Evolutionary conservation across 2,329 filamentous ascomycete species (phyloP), one percentile per base, ranked within the genome.

Genomic region (Pseudogymnoascus destructans): DNA sequence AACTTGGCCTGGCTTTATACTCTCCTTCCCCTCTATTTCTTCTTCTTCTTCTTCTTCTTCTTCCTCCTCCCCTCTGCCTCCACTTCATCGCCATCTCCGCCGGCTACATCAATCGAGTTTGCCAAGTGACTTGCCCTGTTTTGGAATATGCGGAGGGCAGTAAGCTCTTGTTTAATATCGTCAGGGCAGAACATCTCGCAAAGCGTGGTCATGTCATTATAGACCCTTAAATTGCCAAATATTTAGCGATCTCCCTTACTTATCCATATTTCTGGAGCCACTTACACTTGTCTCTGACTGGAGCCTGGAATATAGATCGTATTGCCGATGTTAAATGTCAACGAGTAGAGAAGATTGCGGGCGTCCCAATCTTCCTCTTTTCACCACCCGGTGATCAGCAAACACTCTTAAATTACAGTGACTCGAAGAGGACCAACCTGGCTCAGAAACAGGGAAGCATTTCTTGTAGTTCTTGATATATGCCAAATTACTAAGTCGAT

Each of bases 361-460:
- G 36, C 59, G 21, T 61, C 58, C 59, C 57, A 61, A 15, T 61
- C 54, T 10, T 59, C 58, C 13, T 13, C 40, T 46, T 25, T 23
- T n/a, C n/a, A n/a, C n/a, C 19, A 46, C 6, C 7, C 5, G 3
- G 6, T 46, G 2, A 46, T 27, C 8, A 46, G 40, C 13, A 3
- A 27, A 25, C 1, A 46, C 5, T 2, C 40, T 23, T 27, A 1
- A 25, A 25, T 27, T n/a, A 25, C 15, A 25, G 40, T 9, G 11
- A 2, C 21, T 15, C 11, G 3, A 1, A 25, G 21, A 46, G 10
- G 13, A 46, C 40, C 10, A 46, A 46, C 40, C 40, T 46, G 40
- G 40, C 6, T 46, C 21, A 25, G 40, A 46, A 25, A 3, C 21
- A 21, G 35, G 33, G 8, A 32, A 1, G 21, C 3, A 17, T 25